A percentile compares a stretch with the other conserved stretches of the same genome.
Conservation (phyloP, 1,284 basidiomycete genomes). For the Trichosporon sp. region DNA sequence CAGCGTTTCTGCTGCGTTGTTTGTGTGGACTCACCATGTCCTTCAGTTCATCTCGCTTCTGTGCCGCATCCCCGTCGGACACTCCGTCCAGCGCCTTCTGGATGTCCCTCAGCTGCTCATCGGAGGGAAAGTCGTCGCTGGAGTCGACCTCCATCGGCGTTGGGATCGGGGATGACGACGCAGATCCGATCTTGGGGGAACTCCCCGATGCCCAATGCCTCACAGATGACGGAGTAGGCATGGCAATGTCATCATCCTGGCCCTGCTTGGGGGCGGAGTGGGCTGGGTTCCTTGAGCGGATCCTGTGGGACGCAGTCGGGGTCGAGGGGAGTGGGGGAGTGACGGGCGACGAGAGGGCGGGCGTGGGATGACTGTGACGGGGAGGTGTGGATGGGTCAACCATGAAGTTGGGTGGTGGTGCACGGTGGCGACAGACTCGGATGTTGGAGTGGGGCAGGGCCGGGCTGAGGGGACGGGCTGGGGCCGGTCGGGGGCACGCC, state of each 20-base stretch:
- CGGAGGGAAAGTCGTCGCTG: conserved; percentile 25
- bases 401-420: conserved; percentile 23
- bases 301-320: conserved; percentile 21
- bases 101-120: conserved; percentile 32
- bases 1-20: neutral
- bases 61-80: conserved; percentile 18
- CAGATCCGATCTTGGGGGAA: neutral
- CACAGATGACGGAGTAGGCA: conserved; percentile 13
- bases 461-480: neutral
- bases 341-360: conserved; percentile 37
- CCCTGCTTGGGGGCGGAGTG: conserved; percentile 9
- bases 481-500: conserved; percentile 6
- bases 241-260: conserved; percentile 27
- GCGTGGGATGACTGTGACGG: conserved; percentile 26
- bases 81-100: conserved; percentile 28
- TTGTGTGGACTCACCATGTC: conserved; percentile 37
- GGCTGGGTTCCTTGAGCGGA: neutral
- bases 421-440: conserved; percentile 14
- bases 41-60: conserved; percentile 35
- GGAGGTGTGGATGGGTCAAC: conserved; percentile 35
- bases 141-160: neutral
- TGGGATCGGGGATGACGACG: neutral
- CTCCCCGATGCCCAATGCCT: neutral
- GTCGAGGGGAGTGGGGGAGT: conserved; percentile 38
- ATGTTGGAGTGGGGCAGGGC: neutral